Evolutionary conservation across 495 filamentous ascomycete species (phyloP).

Genomic region (Aspergillus kassunensis): DNA sequence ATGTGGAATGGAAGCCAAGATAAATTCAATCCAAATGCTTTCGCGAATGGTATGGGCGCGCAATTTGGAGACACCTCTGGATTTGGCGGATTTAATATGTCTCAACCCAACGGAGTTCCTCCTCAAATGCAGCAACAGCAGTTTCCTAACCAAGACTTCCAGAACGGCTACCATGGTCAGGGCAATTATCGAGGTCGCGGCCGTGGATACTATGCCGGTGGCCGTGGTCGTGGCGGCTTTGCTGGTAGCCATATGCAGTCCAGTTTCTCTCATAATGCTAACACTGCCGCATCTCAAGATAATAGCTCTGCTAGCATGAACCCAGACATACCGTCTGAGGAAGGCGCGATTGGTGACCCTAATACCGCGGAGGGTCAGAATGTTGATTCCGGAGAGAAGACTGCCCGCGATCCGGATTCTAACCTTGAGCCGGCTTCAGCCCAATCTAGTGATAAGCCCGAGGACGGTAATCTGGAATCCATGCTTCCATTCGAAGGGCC

Average conservation of each 20-base stretch:
- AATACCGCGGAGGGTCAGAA: conserved; percentile 21
- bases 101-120: conserved; percentile 52
- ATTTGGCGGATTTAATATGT: conserved; percentile 69
- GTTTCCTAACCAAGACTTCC: conserved; percentile 53
- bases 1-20: conserved; percentile 71
- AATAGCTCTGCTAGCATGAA: conserved; percentile 23
- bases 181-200: conserved; percentile 64
- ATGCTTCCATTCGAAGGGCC: background rate
- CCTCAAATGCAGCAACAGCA: conserved; percentile 50
- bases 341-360: conserved; percentile 21
- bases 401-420: conserved; percentile 26
- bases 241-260: conserved; percentile 34
- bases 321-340: conserved; percentile 20
- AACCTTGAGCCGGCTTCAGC: conserved; percentile 14
- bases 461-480: conserved; percentile 7
- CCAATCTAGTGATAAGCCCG: conserved; percentile 10
- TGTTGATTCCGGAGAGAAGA: conserved; percentile 24
- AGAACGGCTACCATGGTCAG: conserved; percentile 60
- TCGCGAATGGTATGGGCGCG: conserved; percentile 78
- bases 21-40: conserved; percentile 65
- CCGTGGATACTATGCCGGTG: conserved; percentile 50
- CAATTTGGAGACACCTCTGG: conserved; percentile 80
- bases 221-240: conserved; percentile 53
- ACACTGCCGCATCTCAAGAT: conserved; percentile 33
- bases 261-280: conserved; percentile 34